These are phyloP conservation scores for Yarrowia sp. DNA, from an alignment of 805 yeast species.

Conservation along the genomic window DNA sequence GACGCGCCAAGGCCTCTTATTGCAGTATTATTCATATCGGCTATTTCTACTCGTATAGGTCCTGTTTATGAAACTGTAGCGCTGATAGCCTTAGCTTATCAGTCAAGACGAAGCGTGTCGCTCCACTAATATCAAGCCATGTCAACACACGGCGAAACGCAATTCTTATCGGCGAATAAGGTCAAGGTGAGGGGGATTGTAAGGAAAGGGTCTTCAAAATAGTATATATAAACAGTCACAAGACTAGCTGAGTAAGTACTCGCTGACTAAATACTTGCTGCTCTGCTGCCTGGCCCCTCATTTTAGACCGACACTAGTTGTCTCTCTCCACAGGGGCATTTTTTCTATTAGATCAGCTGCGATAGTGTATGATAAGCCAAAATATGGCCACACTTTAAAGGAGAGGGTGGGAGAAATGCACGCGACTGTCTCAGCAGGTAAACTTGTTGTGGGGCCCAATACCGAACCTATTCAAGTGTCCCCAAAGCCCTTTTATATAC, in stretches of 20 bases:
- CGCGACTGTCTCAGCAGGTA: constrained; percentile 10
- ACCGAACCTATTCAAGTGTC: neutral
- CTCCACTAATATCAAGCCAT: constrained; percentile 14
- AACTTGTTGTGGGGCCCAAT: too few species aligned
- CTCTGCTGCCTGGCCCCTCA: too few species aligned
- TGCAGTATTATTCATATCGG: too few species aligned
- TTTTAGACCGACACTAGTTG: neutral
- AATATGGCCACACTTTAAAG: constrained; percentile 21
- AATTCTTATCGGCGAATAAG: constrained; percentile 11
- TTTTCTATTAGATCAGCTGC: constrained; percentile 14
- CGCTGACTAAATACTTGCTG: too few species aligned
- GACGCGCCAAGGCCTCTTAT: too few species aligned
- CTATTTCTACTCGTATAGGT: too few species aligned
- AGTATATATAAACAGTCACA: too few species aligned
- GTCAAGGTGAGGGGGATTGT: neutral
- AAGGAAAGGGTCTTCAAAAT: too few species aligned
- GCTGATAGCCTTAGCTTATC: neutral
- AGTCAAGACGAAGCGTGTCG: neutral
- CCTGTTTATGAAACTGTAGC: too few species aligned
- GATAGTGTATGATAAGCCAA: constrained; percentile 36
- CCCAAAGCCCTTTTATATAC: neutral
- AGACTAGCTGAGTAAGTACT: too few species aligned
- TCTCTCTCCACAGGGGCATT: neutral
- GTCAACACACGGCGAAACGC: constrained; percentile 13
- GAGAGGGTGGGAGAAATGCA: constrained; percentile 21